Evolutionary conservation across 345 rosid genomes (phyloP), one percentile per base, ranked within the genome.

Genomic region (Eucalyptus urophylla): DNA sequence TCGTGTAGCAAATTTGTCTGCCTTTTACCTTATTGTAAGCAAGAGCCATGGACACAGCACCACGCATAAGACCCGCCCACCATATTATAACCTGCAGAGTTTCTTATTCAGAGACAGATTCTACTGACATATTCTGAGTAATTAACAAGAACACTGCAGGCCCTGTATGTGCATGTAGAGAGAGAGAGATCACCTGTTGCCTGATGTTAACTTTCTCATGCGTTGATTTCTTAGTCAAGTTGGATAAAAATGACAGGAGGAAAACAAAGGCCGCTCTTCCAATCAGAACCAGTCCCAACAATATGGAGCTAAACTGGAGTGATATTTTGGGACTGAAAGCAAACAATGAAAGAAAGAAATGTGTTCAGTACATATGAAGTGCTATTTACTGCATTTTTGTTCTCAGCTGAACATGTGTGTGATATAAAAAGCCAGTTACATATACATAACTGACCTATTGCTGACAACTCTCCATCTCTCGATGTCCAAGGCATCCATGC

Each of bases 11-110:
- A 76, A 10, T 76, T 21, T 40, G 72, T 69, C 86, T 31, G 87
- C 87, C 43, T 51, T 87, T 9, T 92, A 95, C 99, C 97, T 97
- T 97, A 91, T 97, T 97, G 92, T 97, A 98, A 90, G 99, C 98
- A 88, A 98, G 99, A 80, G 99, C 99, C 96, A 98, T 94, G 10
- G 99, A 98, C 60, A 98, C 99, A 88, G 98, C 97, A 62, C 98
- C 98, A 27, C 99, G 99, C 98, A 97, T 97, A 37, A 97, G 95
- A 89, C 99, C 99, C 49, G 99, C 99, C 99, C 99, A 97, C 99
- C 99, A 97, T 90, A 97, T 96, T 69, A 95, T 94, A 87, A 95
- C 91, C 98, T 96, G 94, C 89, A 81, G 27, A 76, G 29, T 43
- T 37, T 40, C 85, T 40, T 40, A 76, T 40, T 76, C 43, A 40